Conservation (phyloP, 2,329 filamentous ascomycete species). For the Fusarium cicatricum region DNA sequence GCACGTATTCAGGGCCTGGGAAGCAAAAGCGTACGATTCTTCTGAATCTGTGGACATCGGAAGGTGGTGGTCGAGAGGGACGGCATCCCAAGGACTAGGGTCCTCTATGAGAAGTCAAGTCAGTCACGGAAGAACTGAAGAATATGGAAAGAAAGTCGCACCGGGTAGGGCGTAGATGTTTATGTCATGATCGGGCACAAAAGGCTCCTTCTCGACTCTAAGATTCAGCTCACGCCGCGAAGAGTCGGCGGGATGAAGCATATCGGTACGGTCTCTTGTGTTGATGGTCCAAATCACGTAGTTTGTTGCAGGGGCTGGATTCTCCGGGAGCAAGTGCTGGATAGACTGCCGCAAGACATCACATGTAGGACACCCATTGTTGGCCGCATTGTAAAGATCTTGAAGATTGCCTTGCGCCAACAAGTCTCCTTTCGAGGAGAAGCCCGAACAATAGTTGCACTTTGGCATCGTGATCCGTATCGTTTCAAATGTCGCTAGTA, state of each 20-base stretch:
- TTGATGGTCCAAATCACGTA: background rate
- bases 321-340: background rate
- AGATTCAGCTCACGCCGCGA: background rate
- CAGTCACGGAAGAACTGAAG: background rate
- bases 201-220: background rate
- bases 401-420: background rate
- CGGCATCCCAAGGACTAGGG: background rate
- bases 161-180: background rate
- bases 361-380: background rate
- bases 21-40: background rate
- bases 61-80: background rate
- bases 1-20: background rate
- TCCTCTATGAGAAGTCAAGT: background rate
- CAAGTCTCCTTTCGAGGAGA: background rate
- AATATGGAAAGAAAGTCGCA: background rate
- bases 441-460: background rate
- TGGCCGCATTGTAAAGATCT: background rate
- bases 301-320: background rate
- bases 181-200: background rate
- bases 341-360: background rate
- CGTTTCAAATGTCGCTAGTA: no score
- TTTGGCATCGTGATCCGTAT: background rate
- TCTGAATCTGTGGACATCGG: background rate
- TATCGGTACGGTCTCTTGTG: background rate
- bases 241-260: conserved; percentile 2